Base-by-base conservation (phyloP, 2,329 filamentous ascomycete genomes). In the Epichloe elymi region DNA sequence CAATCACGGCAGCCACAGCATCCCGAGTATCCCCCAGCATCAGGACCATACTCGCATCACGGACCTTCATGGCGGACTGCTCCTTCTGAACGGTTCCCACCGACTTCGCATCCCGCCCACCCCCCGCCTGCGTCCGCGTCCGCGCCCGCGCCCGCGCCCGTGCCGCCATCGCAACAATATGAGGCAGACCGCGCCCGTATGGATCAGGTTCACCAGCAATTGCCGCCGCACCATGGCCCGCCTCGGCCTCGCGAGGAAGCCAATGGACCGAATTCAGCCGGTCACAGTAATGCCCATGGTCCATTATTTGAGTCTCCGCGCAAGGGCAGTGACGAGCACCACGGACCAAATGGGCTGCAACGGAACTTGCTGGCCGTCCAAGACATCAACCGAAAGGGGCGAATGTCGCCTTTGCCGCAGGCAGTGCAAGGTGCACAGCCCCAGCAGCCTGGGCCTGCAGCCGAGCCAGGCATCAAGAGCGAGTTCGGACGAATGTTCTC, bases 401-500 rank as follows among this genome's bases (percentile, higher is more conserved):
- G 90, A 46, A 76, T 88, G 39, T 96, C 91, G 8, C 91, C 91
- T 2, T 72, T 96, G 15, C 91, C 91, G 1, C 91, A 96, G 66
- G 90, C 91, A 20, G 90, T 96, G 1, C 90, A 96, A 63, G 91
- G 91, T 20, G 90, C 87, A 1, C 90, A 95, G 64, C 81, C 84
- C 15, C 86, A 89, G 59, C 79, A 86, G 39, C 78, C 86, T 49
- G 87, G 86, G 3, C 87, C 88, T 5, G 80, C 82, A 14, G 86
- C 84, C 15, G 89, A 95, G 64, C 86, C 88, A 11, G 86, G 86
- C 42, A 95, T 96, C 62, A 95, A 96, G 73, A 94, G 83, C 63
- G 91, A 96, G 64, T 90, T 96, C 64, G 90, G 90, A 30, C 83
- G 88, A 55, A 95, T 96, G 76, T 96, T 95, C 68, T 88, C 88